Percentiles rank a stretch among this genome's conserved stretches.
Evolutionary conservation across 164 flowering plant species (phyloP).

Genomic region (Vitis amurensis): DNA sequence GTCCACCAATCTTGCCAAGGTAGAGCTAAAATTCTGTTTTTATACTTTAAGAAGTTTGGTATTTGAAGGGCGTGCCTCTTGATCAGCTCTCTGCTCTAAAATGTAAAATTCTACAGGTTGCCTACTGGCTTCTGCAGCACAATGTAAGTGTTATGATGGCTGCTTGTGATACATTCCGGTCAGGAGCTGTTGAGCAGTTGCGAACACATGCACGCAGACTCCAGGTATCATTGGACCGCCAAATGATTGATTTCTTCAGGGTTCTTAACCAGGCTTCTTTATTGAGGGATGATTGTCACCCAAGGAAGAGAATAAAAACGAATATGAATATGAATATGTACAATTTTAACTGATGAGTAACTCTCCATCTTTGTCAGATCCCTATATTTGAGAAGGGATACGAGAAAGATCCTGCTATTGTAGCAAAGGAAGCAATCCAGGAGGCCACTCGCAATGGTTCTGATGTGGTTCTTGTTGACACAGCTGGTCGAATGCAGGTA

Average conservation of each 20-base stretch:
- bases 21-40: slow-evolving; percentile 11
- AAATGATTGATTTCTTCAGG: not conserved
- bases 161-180: slow-evolving; percentile 96
- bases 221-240: slow-evolving; percentile 47
- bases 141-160: slow-evolving; percentile 97
- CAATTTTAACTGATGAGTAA: not conserved
- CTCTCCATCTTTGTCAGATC: slow-evolving; percentile 42
- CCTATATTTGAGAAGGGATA: slow-evolving; percentile 97
- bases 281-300: too few relatives aligned
- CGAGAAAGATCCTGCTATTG: slow-evolving; percentile 96
- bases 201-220: slow-evolving; percentile 96
- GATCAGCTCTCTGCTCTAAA: not conserved
- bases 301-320: too few relatives aligned
- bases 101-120: slow-evolving; percentile 57
- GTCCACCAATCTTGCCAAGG: slow-evolving; percentile 98
- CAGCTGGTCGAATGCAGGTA: slow-evolving; percentile 99
- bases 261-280: not conserved
- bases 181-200: slow-evolving; percentile 98
- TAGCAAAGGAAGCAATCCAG: slow-evolving; percentile 95
- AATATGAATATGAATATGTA: not conserved
- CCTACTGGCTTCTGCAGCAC: slow-evolving; percentile 98
- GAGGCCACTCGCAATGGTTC: slow-evolving; percentile 85
- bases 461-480: slow-evolving; percentile 97
- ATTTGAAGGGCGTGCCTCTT: not conserved
- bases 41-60: not conserved